phyloP scores from a whole-genome alignment of 371 early-diverging fungal species.

The Batrachochytrium dendrobatidis region DNA sequence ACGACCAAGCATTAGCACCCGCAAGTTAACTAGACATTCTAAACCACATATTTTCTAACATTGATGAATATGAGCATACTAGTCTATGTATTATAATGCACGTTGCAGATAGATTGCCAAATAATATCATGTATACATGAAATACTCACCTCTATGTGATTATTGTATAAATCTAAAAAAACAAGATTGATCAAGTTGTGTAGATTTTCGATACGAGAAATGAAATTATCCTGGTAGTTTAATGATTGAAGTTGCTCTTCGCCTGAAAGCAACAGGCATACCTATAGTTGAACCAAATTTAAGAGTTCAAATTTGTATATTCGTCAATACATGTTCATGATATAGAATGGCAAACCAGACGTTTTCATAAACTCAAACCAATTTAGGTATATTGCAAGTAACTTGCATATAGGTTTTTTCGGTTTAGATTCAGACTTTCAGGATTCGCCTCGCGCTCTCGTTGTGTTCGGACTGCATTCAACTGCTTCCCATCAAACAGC shows the following conservation, averaged over 20 bases:
- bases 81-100: no score
- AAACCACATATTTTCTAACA: slow-evolving; percentile 26
- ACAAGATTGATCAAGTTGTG: slow-evolving; percentile 28
- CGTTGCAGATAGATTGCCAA: no score
- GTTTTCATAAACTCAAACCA: background rate
- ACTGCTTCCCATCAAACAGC: no score
- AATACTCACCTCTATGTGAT: slow-evolving; percentile 25
- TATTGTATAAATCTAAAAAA: slow-evolving; percentile 40
- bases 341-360: background rate
- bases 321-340: background rate
- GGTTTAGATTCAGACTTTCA: slow-evolving; percentile 25
- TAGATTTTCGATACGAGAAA: slow-evolving; percentile 30
- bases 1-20: slow-evolving; percentile 39
- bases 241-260: slow-evolving; percentile 32
- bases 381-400: background rate
- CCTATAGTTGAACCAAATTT: slow-evolving; percentile 2
- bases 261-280: slow-evolving; percentile 17
- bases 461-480: background rate
- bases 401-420: slow-evolving; percentile 18
- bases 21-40: slow-evolving; percentile 21
- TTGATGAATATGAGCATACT: background rate
- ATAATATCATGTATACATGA: background rate
- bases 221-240: slow-evolving; percentile 37
- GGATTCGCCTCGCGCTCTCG: slow-evolving; percentile 12
- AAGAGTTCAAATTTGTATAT: background rate